Base-by-base conservation (phyloP, 83 land plant genomes). In the Diphasiastrum complanatum region DNA sequence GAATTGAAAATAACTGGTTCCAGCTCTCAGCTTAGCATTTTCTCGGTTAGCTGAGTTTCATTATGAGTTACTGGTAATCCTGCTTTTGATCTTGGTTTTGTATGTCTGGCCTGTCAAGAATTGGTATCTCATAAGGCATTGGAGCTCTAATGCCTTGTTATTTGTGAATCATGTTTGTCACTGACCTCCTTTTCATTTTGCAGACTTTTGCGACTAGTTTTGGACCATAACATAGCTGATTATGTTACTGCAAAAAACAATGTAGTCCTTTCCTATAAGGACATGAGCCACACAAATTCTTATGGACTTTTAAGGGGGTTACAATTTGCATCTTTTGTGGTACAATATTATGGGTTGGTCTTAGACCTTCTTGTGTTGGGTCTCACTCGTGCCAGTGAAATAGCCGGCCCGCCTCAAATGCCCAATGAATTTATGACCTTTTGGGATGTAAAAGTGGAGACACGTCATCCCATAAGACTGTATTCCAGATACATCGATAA, bases 191-290 rank as follows among this genome's bases (percentile, higher is more conserved):
- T n/a, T n/a, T n/a, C n/a, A n/a, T 32, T 3, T 52, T 80, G 52
- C 79, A 89, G 97, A 83, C 85, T 93, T 62, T 57, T 93, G 2
- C 91, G 99, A 11, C 62, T 92, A 69, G 91, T 93, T 38, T 91
- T 89, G 59, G 99, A 93, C 60, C 99, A 93, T 69, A 93, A 93
- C 45, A 93, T 93, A 65, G 99, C 96, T 60, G 99, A 93, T 74
- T 93, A 93, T 82, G 99, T 93, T 29, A 93, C 99, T 60, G 99
- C 99, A 56, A 93, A 93, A 62, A 93, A 93, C 71, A 93, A 93
- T 56, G 89, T 93, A 22, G 88, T 93, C 1, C 61, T 93, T 70
- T 89, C 96, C 12, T 93, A 93, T 79, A 93, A 93, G 66, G 96
- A 93, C 61, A 93, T 93, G 99, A 93, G 99, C 51, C 99, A 89